A percentile compares a stretch with the other conserved stretches of the same genome.
Conservation (phyloP, 106 monocot genomes). For the Allium cepa region DNA sequence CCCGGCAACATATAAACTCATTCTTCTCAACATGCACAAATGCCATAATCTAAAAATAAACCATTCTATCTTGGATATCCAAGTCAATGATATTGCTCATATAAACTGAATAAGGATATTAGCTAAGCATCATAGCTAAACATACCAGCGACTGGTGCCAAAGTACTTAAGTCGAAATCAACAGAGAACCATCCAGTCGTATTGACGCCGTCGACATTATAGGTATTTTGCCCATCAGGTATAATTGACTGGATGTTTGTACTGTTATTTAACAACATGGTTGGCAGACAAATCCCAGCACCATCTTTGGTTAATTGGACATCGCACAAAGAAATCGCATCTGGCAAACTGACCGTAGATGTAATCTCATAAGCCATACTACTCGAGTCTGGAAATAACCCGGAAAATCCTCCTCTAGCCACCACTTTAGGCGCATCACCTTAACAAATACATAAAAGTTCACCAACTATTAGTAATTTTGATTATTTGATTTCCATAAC, state of each 20-base stretch:
- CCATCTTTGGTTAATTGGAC: conserved; percentile 52
- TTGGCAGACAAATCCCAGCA: conserved; percentile 32
- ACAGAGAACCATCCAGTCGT: conserved; percentile 33
- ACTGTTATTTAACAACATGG: conserved; percentile 24
- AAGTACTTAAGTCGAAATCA: conserved; percentile 14
- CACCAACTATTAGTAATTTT: background rate
- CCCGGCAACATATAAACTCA: no score
- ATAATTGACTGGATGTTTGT: conserved; percentile 14
- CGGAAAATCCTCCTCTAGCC: conserved; percentile 58
- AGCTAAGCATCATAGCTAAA: background rate
- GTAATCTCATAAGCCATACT: conserved; percentile 11
- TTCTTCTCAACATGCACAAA: no score
- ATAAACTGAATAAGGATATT: no score
- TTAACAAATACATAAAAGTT: conserved; percentile 8
- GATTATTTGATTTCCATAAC: background rate
- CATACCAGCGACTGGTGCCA: conserved; percentile 27
- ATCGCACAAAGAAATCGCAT: conserved; percentile 38
- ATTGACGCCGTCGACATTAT: conserved; percentile 20
- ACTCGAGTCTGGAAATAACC: conserved; percentile 51
- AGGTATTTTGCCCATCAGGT: conserved; percentile 3
- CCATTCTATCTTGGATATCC: no score
- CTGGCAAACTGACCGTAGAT: background rate
- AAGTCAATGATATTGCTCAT: no score
- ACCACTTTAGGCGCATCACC: conserved; percentile 31
- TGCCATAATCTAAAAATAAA: no score